A percentile compares a stretch with the other conserved stretches of the same genome.
Conservation (phyloP, 139 green algal genomes). For the Picochlorum sp. region DNA sequence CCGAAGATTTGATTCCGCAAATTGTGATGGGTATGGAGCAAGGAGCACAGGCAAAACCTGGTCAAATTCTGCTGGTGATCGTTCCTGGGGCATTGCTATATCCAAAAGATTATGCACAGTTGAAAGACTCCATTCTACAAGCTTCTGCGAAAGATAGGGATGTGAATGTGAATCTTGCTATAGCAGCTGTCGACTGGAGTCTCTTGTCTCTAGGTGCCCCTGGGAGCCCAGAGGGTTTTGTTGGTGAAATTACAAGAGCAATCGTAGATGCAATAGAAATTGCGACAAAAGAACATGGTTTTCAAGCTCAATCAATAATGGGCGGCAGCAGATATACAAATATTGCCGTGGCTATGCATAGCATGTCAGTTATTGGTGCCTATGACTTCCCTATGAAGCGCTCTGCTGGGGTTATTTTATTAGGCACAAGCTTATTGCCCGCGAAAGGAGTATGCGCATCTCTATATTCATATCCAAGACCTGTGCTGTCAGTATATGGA, state of each 20-base stretch:
- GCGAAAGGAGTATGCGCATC: no score
- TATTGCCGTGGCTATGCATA: conserved; percentile 12
- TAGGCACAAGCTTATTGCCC: no score
- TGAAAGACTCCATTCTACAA: neutral
- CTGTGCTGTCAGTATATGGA: no score
- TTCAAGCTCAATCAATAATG: neutral
- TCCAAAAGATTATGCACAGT: conserved; percentile 6
- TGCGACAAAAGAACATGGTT: neutral
- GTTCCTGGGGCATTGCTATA: neutral
- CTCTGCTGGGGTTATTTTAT: no score
- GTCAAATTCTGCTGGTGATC: conserved; percentile 1
- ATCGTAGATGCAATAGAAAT: neutral
- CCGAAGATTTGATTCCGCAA: neutral
- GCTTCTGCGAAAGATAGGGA: neutral
- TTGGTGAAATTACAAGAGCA: neutral
- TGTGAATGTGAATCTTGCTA: neutral
- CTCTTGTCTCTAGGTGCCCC: neutral
- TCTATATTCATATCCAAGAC: no score
- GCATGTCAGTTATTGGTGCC: neutral
- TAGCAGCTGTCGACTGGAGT: conserved; percentile 1
- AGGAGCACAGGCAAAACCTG: neutral
- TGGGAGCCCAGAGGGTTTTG: neutral
- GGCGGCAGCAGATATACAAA: conserved; percentile 1
- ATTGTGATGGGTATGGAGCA: neutral
- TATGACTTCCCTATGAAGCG: no score